phyloP scores from a whole-genome alignment of 352 stramenopile genomes.

The Pythium brassicae region DNA sequence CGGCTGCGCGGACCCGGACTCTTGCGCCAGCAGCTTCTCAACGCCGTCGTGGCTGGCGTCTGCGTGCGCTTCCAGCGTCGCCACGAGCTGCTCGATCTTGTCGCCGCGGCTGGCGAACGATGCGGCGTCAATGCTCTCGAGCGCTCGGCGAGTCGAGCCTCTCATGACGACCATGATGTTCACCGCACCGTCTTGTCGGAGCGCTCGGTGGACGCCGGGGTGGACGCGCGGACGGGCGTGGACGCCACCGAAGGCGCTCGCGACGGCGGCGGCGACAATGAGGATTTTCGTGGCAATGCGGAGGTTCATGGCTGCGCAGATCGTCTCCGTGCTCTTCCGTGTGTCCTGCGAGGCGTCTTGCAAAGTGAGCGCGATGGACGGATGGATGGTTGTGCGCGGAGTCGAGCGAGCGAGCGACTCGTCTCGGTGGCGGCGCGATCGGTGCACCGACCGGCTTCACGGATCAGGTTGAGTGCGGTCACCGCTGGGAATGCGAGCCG shows the following conservation, averaged over 20 bases:
- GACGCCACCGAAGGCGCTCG: neutral
- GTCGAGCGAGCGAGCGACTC: neutral
- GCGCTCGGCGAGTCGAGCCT: constrained; percentile 6
- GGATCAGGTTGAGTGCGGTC: too few relatives aligned
- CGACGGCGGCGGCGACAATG: constrained; percentile 7
- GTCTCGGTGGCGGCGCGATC: neutral
- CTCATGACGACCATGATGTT: constrained; percentile 23
- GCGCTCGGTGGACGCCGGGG: constrained; percentile 16
- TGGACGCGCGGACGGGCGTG: constrained; percentile 10
- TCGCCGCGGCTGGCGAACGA: constrained; percentile 8
- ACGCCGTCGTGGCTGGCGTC: constrained; percentile 2
- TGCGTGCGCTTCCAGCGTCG: constrained; percentile 9
- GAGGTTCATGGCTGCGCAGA: constrained; percentile 6
- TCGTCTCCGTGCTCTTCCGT: neutral
- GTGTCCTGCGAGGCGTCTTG: neutral
- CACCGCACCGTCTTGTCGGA: constrained; percentile 12
- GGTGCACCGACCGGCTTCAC: neutral
- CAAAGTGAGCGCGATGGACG: neutral
- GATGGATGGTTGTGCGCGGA: too few relatives aligned
- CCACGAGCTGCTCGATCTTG: constrained; percentile 18
- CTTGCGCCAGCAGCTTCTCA: constrained; percentile 10
- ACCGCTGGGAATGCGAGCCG: neutral
- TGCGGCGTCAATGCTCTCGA: constrained; percentile 14
- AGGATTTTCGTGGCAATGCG: neutral
- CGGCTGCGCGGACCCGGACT: constrained; percentile 6